Evolutionary conservation across 345 rosid genomes (phyloP).

Genomic region (Citrus hindsii): DNA sequence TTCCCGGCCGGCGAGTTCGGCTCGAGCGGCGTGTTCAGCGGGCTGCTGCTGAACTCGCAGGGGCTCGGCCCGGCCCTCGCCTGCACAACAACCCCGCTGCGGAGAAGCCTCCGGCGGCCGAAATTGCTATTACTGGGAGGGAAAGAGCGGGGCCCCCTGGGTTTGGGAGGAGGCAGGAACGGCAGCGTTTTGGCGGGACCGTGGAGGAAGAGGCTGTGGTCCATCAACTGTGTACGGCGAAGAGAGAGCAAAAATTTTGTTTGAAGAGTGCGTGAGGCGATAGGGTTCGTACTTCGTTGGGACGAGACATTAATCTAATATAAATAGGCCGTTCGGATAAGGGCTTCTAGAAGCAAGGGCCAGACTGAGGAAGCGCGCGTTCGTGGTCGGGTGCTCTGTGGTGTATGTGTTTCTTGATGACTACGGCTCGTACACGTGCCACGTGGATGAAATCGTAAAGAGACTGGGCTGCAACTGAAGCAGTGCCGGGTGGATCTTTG

Average conservation of each 20-base stretch:
- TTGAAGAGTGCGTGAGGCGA: neutral
- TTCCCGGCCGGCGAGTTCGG: constrained; percentile 66
- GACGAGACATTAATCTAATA: neutral
- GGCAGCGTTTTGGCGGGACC: constrained; percentile 15
- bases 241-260: neutral
- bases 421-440: neutral
- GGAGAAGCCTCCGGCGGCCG: neutral
- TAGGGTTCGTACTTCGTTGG: neutral
- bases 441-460: neutral
- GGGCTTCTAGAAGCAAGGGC: neutral
- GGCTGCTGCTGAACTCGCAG: constrained; percentile 72
- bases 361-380: too few species aligned
- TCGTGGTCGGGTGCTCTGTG: neutral
- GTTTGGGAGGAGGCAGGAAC: constrained; percentile 34
- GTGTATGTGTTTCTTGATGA: neutral
- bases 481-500: neutral
- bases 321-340: neutral
- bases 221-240: constrained; percentile 39
- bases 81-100: constrained; percentile 6
- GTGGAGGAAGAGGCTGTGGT: constrained; percentile 39
- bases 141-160: neutral
- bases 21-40: constrained; percentile 78
- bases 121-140: neutral
- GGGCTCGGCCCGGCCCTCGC: constrained; percentile 66
- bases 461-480: neutral